A percentile compares a stretch with the other conserved stretches of the same genome.
These are phyloP conservation scores for Fomitopsis pulvina DNA, from an alignment of 768 basidiomycete species.

Conservation along the genomic window DNA sequence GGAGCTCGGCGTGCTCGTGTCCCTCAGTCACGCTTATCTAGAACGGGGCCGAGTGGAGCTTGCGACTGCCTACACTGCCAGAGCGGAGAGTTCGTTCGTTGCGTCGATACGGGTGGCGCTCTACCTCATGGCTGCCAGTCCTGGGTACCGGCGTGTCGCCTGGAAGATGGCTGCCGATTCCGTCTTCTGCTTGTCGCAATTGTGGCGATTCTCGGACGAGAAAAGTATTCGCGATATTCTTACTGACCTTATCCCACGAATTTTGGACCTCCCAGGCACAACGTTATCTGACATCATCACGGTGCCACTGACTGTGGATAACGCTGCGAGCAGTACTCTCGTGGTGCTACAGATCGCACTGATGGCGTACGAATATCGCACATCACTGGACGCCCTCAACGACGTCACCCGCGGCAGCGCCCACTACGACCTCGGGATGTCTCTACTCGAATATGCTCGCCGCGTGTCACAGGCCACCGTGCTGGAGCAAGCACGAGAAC, in stretches of 20 bases:
- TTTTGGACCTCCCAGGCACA: conserved; percentile 34
- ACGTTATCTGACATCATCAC: conserved; percentile 37
- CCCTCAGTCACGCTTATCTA: conserved; percentile 67
- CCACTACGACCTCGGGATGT: conserved; percentile 68
- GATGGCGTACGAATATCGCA: conserved; percentile 53
- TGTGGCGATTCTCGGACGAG: conserved; percentile 43
- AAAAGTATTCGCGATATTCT: conserved; percentile 29
- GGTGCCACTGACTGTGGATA: conserved; percentile 16
- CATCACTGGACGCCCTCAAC: conserved; percentile 50
- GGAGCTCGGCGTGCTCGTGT: conserved; percentile 67
- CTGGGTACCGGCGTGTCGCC: conserved; percentile 61
- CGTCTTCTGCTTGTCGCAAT: conserved; percentile 54
- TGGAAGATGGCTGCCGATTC: conserved; percentile 88
- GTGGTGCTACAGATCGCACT: conserved; percentile 46
- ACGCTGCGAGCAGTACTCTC: conserved; percentile 17
- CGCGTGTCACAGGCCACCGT: conserved; percentile 26
- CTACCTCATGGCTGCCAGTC: conserved; percentile 39
- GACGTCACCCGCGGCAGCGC: conserved; percentile 46
- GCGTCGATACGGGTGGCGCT: conserved; percentile 49
- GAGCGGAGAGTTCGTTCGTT: conserved; percentile 71
- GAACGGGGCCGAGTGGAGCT: conserved; percentile 63
- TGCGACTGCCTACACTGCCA: conserved; percentile 59
- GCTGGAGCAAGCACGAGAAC: conserved; percentile 29
- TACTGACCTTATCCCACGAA: conserved; percentile 28
- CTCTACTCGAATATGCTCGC: conserved; percentile 44